Conservation (phyloP, 116 monocot genomes). For the Cymodocea nodosa region DNA sequence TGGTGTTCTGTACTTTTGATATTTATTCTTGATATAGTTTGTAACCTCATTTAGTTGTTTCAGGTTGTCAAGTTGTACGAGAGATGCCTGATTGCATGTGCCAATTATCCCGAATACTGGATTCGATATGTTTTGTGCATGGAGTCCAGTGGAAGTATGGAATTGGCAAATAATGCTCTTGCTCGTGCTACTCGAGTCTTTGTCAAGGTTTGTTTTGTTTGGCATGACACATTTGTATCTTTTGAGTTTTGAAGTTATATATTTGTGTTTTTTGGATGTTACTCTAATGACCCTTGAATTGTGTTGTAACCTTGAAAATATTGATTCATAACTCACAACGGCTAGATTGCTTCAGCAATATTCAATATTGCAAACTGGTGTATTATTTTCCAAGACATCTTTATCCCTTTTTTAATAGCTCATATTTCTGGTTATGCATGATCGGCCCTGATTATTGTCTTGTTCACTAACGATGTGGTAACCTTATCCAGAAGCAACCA, state of each 20-base stretch:
- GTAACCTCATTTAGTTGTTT: conserved; percentile 20
- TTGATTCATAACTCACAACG: too few relatives aligned
- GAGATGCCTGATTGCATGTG: conserved; percentile 95
- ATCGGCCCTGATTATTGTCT: not conserved
- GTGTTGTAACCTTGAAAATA: too few relatives aligned
- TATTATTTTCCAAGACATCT: not conserved
- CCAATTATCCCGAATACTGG: conserved; percentile 96
- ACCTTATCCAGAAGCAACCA: conserved; percentile 64
- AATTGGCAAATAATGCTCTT: conserved; percentile 95
- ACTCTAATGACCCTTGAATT: too few relatives aligned
- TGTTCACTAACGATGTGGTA: not conserved
- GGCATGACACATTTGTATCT: not conserved
- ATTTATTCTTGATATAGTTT: not conserved
- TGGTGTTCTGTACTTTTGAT: conserved; percentile 20
- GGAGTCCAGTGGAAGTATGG: conserved; percentile 89
- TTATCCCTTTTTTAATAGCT: not conserved
- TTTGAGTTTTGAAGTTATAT: not conserved
- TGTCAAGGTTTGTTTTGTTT: conserved; percentile 65
- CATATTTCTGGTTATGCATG: not conserved
- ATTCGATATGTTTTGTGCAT: conserved; percentile 89
- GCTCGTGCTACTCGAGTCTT: conserved; percentile 96
- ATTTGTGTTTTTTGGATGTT: too few relatives aligned
- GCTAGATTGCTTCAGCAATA: too few relatives aligned
- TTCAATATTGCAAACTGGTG: not conserved
- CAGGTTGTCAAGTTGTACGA: conserved; percentile 99